Base-by-base conservation (phyloP, 2,329 filamentous ascomycete genomes). In the Aureobasidium sp. region DNA sequence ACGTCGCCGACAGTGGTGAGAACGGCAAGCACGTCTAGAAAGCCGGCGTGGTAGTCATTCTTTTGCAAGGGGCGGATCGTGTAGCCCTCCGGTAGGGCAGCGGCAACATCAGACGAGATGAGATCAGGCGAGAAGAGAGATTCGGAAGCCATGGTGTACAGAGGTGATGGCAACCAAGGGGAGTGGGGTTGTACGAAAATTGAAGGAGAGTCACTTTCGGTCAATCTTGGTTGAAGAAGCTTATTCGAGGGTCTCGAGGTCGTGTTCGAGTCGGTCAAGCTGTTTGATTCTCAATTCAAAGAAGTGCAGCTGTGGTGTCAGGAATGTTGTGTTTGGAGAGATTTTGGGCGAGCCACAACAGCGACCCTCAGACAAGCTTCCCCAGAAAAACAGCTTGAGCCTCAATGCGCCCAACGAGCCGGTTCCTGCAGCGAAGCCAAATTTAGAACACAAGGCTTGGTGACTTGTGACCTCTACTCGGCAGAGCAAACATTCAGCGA, bases 1-100 rank as follows among this genome's bases (percentile, higher is more conserved):
- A 97, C 87, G 65, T 97, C 91, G 66, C 94, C 94, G 27, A 97
- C 93, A 8, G 90, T 94, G 2, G 94, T 97, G 70, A 99, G 81
- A 41, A 97, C 92, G 50, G 91, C 86, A 66, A 99, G 81, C 64
- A 94, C 93, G 72, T 96, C 91, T 69, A 99, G 86, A 75, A 96
- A 97, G 66, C 92, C 92, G 37, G 82, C 82, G 62, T 83, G 78
- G 77, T 87, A 96, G 77, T 99, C 94, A 69, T 82, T 82, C 68
- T 84, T 84, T 69, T 87, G 85, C 55, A 97, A 82, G 0, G 93
- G 86, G 29, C 94, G 91, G 71, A 96, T 84, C 32, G 81, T 84
- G 81, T 97, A 97, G 70, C 88, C 87, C 68, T 87, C 79, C 47
- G 94, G 93, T 0, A 97, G 86, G 20, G 81, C 82, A 44, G 86